Percentiles rank a stretch among this genome's conserved stretches.
Evolutionary conservation across 805 yeast species (phyloP).

Genomic region (Kodamaea sagamina): DNA sequence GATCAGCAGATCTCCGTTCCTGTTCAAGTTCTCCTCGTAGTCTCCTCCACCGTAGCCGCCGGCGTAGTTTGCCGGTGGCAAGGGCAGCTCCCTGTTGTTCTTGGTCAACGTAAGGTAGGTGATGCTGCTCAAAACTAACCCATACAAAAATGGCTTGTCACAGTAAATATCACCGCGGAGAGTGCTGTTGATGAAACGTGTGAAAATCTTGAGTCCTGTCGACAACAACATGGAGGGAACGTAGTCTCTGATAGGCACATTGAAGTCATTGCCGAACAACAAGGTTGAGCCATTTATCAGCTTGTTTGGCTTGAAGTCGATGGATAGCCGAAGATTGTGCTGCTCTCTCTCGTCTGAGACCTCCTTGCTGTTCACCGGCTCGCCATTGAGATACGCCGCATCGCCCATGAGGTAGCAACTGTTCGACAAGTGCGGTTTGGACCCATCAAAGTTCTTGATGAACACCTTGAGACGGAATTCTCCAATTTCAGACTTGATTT

Average conservation of each 20-base stretch:
- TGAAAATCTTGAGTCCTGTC: constrained; percentile 57
- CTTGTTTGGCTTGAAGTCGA: constrained; percentile 44
- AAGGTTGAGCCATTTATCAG: constrained; percentile 54
- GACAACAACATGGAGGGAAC: constrained; percentile 53
- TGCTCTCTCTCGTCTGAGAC: constrained; percentile 10
- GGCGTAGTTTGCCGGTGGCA: constrained; percentile 13
- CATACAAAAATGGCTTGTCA: constrained; percentile 65
- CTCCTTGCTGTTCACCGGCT: constrained; percentile 9
- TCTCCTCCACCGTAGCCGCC: constrained; percentile 15
- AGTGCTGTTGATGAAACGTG: constrained; percentile 61
- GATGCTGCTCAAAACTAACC: constrained; percentile 59
- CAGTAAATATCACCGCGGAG: constrained; percentile 61
- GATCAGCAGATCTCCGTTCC: constrained; percentile 22
- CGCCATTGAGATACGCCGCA: constrained; percentile 27
- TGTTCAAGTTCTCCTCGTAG: constrained; percentile 29
- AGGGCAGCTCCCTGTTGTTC: constrained; percentile 13
- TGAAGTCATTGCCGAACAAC: constrained; percentile 70
- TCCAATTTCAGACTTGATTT: constrained; percentile 41
- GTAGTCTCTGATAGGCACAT: constrained; percentile 54
- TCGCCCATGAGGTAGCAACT: constrained; percentile 36
- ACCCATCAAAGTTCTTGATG: constrained; percentile 50
- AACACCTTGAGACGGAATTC: constrained; percentile 41
- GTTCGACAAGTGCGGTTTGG: constrained; percentile 35
- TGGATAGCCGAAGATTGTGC: constrained; percentile 37
- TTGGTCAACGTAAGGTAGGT: constrained; percentile 43